Evolutionary conservation across 106 monocot species (phyloP), one percentile per base, ranked within the genome.

Genomic region (Dendrobium chrysotoxum): DNA sequence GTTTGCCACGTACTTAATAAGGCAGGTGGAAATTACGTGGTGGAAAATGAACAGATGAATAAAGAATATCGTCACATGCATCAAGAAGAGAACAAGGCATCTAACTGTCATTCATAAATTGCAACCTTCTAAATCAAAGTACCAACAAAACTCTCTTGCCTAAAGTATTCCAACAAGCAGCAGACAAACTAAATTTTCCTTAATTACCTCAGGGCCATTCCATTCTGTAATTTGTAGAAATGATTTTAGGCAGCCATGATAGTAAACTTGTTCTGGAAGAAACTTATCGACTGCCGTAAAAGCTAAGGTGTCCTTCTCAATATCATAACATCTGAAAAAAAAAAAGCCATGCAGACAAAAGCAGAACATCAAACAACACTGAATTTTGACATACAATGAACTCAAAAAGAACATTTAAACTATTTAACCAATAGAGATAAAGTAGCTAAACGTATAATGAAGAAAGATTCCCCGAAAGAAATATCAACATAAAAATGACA

Each of bases 171-270:
- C 10, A 40, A n/a, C 53, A 75, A 75, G 18, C 39, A 57, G 75
- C 50, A 42, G 57, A 30, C 47, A 1, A 26, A 67, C 5, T 11
- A 41, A 74, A 74, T 41, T 74, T 40, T 74, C 7, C 42, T 30
- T 44, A 23, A 26, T 12, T 83, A 98, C 98, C 98, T 98, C 92
- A 40, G 98, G 92, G 53, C 98, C 98, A 74, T 87, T 92, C 98
- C 98, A 98, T 53, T 95, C 89, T 83, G 98, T 98, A 75, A 98
- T 98, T 77, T 98, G 82, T 57, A 95, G 83, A 85, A 95, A 98
- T 54, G 94, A 91, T 86, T 91, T 95, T 6, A 98, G 83, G 80
- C 95, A 98, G 84, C 98, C 98, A 85, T 95, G 85, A 79, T 98
- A 98, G 40, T 98, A 98, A 81, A 98, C 90, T 85, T 92, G 81